Base-by-base conservation (phyloP, 257 asterid species). In the Fraxinus cuspidata region DNA sequence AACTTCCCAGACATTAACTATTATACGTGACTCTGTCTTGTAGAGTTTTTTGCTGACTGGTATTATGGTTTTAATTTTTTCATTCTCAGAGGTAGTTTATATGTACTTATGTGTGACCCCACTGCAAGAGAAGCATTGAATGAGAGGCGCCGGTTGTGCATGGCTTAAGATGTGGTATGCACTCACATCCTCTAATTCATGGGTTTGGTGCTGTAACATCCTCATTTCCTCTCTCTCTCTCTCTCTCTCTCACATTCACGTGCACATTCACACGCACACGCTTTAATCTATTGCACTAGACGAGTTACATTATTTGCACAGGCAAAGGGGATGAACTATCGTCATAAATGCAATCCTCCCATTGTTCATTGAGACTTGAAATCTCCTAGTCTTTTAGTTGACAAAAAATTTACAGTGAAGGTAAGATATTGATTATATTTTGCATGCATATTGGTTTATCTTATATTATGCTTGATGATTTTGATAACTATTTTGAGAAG, bases 151-250 rank as follows among this genome's bases (percentile, higher is more conserved):
- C 91, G 97, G 74, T 79, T 92, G 85, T 86, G 85, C 85, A 94
- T 94, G 98, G 97, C 98, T 80, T 94, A 83, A 75, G 98, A 94
- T 86, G 97, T 94, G 92, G 98, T 88, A 88, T 71, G 83, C 53
- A 63, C 75, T 63, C 75, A 12, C 73, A 37, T 68, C 34, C 47
- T 63, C 34, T 60, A 47, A 47, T 47, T 11, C 18, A 47, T 47
- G 18, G 49, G 63, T n/a, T 73, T 10, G 10, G 34, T 9, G 21
- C 25, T 66, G 29, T 70, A 69, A 18, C 10, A 78, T 37, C 40
- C 11, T 10, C 42, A 67, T 23, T 0, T 32, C 44, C 67, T 28
- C 29, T 28, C 29, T 28, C 29, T 28, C 29, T 1, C 29, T 28
- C 29, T 28, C 29, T 28, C 29, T 28, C 29, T 1, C 29, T 28